Base-by-base conservation (phyloP, 2,329 filamentous ascomycete genomes). In the Aspergillus chevalieri region DNA sequence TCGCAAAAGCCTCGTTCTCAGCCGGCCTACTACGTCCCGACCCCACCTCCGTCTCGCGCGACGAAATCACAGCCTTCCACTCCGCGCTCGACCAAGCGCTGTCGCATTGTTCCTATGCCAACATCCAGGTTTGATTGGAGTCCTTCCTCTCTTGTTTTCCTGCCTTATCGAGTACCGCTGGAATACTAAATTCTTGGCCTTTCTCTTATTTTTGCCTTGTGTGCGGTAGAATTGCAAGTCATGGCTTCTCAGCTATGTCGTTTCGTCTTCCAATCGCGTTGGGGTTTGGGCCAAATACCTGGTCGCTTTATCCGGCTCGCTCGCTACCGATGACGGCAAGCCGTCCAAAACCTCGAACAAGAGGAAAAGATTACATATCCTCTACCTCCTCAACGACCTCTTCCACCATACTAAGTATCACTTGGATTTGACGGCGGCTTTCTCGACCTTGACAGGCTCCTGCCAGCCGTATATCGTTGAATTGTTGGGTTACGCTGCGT, bases 51-150 rank as follows among this genome's bases (percentile, higher is more conserved):
- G 79, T 88, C 49, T 72, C 82, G 44, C 83, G 85, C 65, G 80
- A 83, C 61, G 80, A 85, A 52, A 85, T 92, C 67, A 78, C 85
- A 58, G 70, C 78, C 50, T 87, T 92, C 68, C 81, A 89, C 68
- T 66, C 73, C 55, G 75, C 83, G 52, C 77, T 93, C 62, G 79
- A 84, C 67, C 73, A 78, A 65, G 79, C 80, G 61, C 73, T 88
- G 65, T 72, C 78, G 71, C 80, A 83, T 74, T 92, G 88, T 80
- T 87, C 87, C 64, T 79, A 83, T 65, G 73, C 77, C 76, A 90
- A 92, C 76, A 85, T 93, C 78, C 88, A 93, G 88, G 88, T 93
- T 88, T 89, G 85, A 74, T 63, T 62, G 59, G 64, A 38, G 17
- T 66, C 66, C 63, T 56, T 59, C 54, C 51, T 54, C 39, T 50